Evolutionary conservation across 768 basidiomycete genomes (phyloP).

Genomic region (Mycena albidolilacea): DNA sequence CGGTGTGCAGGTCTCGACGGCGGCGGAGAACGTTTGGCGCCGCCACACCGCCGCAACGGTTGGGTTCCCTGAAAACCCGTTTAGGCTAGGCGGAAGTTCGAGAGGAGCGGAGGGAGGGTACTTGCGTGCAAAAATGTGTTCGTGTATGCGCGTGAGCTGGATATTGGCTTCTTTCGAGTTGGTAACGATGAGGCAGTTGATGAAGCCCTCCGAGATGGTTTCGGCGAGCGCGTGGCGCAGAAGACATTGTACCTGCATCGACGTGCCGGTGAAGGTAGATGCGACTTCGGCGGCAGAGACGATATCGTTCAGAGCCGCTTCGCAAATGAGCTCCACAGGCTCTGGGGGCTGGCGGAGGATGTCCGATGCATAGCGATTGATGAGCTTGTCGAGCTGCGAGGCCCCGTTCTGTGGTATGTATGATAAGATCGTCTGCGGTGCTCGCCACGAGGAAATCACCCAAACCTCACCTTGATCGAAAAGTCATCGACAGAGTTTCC

Average conservation of each 20-base stretch:
- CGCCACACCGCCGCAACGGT: slow-evolving; percentile 94
- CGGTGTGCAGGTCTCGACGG: slow-evolving; percentile 82
- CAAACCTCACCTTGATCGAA: slow-evolving; percentile 80
- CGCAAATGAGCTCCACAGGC: slow-evolving; percentile 66
- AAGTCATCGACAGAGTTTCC: slow-evolving; percentile 87
- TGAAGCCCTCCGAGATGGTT: slow-evolving; percentile 80
- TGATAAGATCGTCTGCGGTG: slow-evolving; percentile 21
- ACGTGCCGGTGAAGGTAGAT: slow-evolving; percentile 58
- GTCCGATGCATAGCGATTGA: slow-evolving; percentile 92
- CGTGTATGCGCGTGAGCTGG: slow-evolving; percentile 89
- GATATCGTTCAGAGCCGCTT: slow-evolving; percentile 74
- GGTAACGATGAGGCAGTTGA: slow-evolving; percentile 90
- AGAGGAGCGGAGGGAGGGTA: slow-evolving; percentile 29
- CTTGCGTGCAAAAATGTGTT: slow-evolving; percentile 88
- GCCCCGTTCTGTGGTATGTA: slow-evolving; percentile 74
- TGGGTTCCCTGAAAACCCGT: slow-evolving; percentile 73
- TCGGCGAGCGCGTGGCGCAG: slow-evolving; percentile 88
- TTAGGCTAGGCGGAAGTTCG: background rate
- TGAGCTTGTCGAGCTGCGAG: slow-evolving; percentile 83
- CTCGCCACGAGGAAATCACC: background rate
- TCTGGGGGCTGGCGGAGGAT: slow-evolving; percentile 72
- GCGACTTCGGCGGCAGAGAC: slow-evolving; percentile 64
- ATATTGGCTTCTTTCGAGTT: slow-evolving; percentile 88
- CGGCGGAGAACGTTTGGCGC: slow-evolving; percentile 90
- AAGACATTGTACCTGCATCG: slow-evolving; percentile 85